These are phyloP conservation scores for Phascolomyces articulosus DNA, from an alignment of 371 early-diverging fungal species.

Conservation along the genomic window DNA sequence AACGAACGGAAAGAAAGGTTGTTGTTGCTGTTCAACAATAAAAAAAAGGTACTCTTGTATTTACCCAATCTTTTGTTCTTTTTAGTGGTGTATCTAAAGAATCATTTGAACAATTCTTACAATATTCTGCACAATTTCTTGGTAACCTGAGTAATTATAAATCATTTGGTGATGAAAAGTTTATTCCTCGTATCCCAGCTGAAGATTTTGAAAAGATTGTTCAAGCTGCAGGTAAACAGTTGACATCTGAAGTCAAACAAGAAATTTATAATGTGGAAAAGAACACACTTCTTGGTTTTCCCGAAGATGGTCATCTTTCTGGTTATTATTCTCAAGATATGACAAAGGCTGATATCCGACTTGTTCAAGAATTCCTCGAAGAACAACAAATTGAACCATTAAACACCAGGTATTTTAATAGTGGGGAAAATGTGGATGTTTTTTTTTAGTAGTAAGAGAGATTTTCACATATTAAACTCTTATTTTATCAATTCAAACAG, in stretches of 20 bases:
- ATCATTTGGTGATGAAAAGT: constrained; percentile 68
- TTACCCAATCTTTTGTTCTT: too few species aligned
- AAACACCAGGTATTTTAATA: constrained; percentile 44
- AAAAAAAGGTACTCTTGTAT: too few species aligned
- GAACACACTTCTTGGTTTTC: constrained; percentile 56
- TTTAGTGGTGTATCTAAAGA: constrained; percentile 48
- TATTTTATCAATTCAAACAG: constrained; percentile 15
- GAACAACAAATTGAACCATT: constrained; percentile 32
- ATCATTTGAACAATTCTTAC: constrained; percentile 54
- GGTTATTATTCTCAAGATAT: constrained; percentile 58
- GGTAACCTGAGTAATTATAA: constrained; percentile 64
- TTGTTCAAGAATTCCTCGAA: constrained; percentile 54
- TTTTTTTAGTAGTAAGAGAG: too few species aligned
- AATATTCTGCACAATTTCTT: constrained; percentile 56
- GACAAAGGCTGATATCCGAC: constrained; percentile 53
- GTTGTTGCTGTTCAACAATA: too few species aligned
- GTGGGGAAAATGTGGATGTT: too few species aligned
- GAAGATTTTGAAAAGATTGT: constrained; percentile 44
- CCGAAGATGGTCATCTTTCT: constrained; percentile 62
- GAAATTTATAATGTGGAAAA: constrained; percentile 45
- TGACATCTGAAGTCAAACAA: constrained; percentile 33
- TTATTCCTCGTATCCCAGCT: constrained; percentile 54
- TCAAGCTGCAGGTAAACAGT: constrained; percentile 24
- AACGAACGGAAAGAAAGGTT: too few species aligned
- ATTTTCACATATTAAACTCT: too few species aligned